phyloP scores from a whole-genome alignment of 768 basidiomycete genomes.

The Mrakia frigida region DNA sequence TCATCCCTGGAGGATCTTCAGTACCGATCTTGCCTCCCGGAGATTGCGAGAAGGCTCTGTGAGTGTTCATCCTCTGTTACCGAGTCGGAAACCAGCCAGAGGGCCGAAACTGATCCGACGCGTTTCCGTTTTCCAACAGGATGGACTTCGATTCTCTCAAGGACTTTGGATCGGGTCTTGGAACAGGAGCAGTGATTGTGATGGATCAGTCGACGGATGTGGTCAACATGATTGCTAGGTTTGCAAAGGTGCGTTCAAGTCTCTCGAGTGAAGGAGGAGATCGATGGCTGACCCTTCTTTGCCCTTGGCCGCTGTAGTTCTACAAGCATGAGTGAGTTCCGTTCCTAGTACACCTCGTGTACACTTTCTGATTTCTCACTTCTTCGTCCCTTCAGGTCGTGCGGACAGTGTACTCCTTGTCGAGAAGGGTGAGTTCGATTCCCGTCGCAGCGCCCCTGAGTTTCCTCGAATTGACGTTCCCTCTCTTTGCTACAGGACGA shows the following conservation, averaged over 20 bases:
- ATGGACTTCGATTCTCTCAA: conserved; percentile 99
- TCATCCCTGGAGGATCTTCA: conserved; percentile 84
- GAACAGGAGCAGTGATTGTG: conserved; percentile 96
- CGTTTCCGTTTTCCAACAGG: conserved; percentile 45
- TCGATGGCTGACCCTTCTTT: neutral
- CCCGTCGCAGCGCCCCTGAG: too few species aligned
- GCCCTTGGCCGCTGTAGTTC: conserved; percentile 52
- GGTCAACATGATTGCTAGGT: conserved; percentile 86
- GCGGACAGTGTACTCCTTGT: conserved; percentile 94
- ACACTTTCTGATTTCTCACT: neutral
- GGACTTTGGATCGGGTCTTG: conserved; percentile 91
- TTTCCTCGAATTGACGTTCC: too few species aligned
- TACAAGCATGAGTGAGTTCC: conserved; percentile 76
- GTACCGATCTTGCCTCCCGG: conserved; percentile 85
- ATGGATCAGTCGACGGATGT: conserved; percentile 98
- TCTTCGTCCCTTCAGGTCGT: conserved; percentile 51
- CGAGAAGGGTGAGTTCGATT: conserved; percentile 44
- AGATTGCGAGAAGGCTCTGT: conserved; percentile 82
- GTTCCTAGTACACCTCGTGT: neutral
- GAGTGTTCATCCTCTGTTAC: conserved; percentile 45
- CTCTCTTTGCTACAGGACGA: conserved; percentile 50
- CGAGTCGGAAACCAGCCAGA: conserved; percentile 46
- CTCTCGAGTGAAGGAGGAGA: neutral
- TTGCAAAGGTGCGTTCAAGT: conserved; percentile 58
- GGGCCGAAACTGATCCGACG: conserved; percentile 50